Percentiles rank a stretch among this genome's conserved stretches.
Conservation (phyloP, 2,329 filamentous ascomycete genomes). For the Pseudogymnoascus sp. region DNA sequence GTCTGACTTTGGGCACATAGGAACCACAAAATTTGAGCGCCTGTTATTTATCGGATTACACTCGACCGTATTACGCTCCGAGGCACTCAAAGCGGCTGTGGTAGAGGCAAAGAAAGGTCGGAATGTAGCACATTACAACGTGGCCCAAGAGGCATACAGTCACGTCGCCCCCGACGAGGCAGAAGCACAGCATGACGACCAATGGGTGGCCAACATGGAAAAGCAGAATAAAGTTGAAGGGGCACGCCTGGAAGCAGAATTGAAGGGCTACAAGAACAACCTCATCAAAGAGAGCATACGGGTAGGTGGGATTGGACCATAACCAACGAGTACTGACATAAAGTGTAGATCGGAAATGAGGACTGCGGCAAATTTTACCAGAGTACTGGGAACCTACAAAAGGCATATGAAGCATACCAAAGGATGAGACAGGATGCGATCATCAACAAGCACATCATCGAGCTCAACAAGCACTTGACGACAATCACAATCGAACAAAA, state of each 20-base stretch:
- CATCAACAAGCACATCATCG: slow-evolving; percentile 72
- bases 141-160: slow-evolving; percentile 59
- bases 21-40: slow-evolving; percentile 72
- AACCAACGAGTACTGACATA: neutral
- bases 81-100: slow-evolving; percentile 74
- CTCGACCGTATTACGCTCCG: slow-evolving; percentile 67
- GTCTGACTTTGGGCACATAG: slow-evolving; percentile 37
- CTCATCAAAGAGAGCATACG: slow-evolving; percentile 94
- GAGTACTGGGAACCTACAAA: slow-evolving; percentile 63
- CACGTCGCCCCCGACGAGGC: slow-evolving; percentile 58
- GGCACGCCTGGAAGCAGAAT: slow-evolving; percentile 69
- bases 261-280: slow-evolving; percentile 94
- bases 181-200: slow-evolving; percentile 58
- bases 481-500: slow-evolving; percentile 67
- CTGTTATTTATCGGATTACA: slow-evolving; percentile 73
- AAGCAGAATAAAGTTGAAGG: slow-evolving; percentile 63
- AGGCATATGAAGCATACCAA: slow-evolving; percentile 69
- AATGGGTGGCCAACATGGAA: slow-evolving; percentile 68
- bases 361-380: slow-evolving; percentile 83
- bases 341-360: slow-evolving; percentile 78
- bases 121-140: slow-evolving; percentile 65
- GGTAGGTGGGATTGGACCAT: slow-evolving; percentile 41
- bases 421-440: slow-evolving; percentile 90
- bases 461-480: slow-evolving; percentile 73
- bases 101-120: slow-evolving; percentile 67